Conservation (phyloP, 768 basidiomycete genomes). For the Leccinum subgranulosum region DNA sequence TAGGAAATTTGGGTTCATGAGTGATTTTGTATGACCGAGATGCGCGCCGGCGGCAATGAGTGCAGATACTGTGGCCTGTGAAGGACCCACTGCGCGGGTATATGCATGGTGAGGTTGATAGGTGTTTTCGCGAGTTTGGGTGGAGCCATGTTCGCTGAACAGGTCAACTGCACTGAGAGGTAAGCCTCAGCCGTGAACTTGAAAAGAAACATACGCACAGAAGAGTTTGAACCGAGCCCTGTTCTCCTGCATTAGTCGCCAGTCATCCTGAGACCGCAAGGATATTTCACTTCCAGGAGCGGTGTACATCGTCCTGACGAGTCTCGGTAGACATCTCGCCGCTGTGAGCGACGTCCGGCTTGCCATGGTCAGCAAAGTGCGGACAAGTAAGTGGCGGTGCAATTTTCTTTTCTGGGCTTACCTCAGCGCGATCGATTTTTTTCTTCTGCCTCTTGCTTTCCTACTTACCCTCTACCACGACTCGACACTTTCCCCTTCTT, state of each 20-base stretch:
- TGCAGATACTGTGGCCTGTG: conserved; percentile 78
- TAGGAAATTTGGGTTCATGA: conserved; percentile 86
- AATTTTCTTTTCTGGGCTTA: conserved; percentile 40
- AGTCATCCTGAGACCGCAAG: conserved; percentile 55
- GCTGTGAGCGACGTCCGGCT: conserved; percentile 22
- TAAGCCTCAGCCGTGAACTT: conserved; percentile 9
- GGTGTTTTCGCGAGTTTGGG: conserved; percentile 59
- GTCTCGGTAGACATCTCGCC: conserved; percentile 21
- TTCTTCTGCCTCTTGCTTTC: conserved; percentile 18
- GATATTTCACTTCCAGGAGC: conserved; percentile 28
- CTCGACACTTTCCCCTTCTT: conserved; percentile 27
- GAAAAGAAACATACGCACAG: conserved; percentile 39
- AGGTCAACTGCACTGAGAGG: conserved; percentile 46
- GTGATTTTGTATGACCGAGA: conserved; percentile 80
- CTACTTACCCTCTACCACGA: conserved; percentile 33
- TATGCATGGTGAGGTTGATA: conserved; percentile 73
- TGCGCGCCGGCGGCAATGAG: conserved; percentile 93
- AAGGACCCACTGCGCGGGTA: conserved; percentile 54
- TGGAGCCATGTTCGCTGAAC: conserved; percentile 74
- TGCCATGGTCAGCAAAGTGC: conserved; percentile 23
- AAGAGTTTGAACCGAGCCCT: conserved; percentile 55
- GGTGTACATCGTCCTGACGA: conserved; percentile 28
- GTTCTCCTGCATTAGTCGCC: conserved; percentile 58
- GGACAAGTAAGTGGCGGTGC: conserved; percentile 28
- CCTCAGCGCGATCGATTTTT: conserved; percentile 51